A percentile compares a stretch with the other conserved stretches of the same genome.
These are phyloP conservation scores for Abortiporus biennis DNA, from an alignment of 1,284 basidiomycete genomes.

Conservation along the genomic window DNA sequence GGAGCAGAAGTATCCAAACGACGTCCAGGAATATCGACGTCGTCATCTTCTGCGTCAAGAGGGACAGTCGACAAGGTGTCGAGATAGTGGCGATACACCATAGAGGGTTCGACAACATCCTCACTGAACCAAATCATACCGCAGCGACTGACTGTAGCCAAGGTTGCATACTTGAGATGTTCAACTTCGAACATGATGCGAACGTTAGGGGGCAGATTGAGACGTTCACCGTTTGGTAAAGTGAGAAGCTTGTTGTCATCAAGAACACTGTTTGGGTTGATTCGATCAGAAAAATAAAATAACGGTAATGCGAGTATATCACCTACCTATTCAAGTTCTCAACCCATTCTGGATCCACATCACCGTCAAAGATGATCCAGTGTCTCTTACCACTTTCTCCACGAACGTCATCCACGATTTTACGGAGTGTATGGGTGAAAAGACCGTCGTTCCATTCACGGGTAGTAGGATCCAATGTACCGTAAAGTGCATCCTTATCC, in stretches of 20 bases:
- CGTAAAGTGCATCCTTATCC: slow-evolving; percentile 97
- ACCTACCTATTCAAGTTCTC: slow-evolving; percentile 96
- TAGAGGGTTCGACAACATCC: slow-evolving; percentile 84
- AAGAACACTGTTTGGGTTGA: slow-evolving; percentile 65
- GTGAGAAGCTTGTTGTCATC: slow-evolving; percentile 99
- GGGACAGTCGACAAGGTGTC: slow-evolving; percentile 70
- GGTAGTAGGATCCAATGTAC: slow-evolving; percentile 94
- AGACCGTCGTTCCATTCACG: slow-evolving; percentile 99
- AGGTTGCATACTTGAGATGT: slow-evolving; percentile 94
- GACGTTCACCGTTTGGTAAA: slow-evolving; percentile 95
- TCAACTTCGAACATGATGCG: slow-evolving; percentile 99
- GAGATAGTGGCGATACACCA: slow-evolving; percentile 92
- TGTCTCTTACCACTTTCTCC: slow-evolving; percentile 96
- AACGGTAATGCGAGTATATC: neutral
- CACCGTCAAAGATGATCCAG: slow-evolving; percentile 99
- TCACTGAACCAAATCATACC: slow-evolving; percentile 99
- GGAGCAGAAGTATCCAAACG: slow-evolving; percentile 45
- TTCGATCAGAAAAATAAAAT: slow-evolving; percentile 8
- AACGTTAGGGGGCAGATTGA: slow-evolving; percentile 95
- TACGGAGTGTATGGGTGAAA: slow-evolving; percentile 96
- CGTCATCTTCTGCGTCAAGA: slow-evolving; percentile 92
- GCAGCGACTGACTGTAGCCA: slow-evolving; percentile 98
- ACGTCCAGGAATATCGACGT: slow-evolving; percentile 59
- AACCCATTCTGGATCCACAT: slow-evolving; percentile 99
- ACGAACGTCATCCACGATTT: slow-evolving; percentile 97